Percentiles rank a stretch among this genome's conserved stretches.
These are phyloP conservation scores for Phytophthora tentaculata DNA, from an alignment of 352 stramenopile genomes.

Conservation along the genomic window DNA sequence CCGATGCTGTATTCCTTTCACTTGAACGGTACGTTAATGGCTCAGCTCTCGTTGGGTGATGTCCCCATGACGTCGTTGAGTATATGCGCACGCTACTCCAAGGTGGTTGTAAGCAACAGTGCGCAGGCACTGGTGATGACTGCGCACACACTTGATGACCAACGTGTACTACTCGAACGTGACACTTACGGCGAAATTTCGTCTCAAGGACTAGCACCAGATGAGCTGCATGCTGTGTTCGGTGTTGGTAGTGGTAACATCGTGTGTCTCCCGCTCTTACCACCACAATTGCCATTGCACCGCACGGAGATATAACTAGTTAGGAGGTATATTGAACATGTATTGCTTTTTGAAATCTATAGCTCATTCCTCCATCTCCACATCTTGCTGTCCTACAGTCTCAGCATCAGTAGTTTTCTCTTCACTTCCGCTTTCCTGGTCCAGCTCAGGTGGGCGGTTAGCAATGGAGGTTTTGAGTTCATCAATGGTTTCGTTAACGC, in stretches of 20 bases:
- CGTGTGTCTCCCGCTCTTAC: slow-evolving; percentile 57
- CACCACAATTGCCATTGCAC: slow-evolving; percentile 11
- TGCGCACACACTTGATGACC: slow-evolving; percentile 52
- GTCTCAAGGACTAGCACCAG: slow-evolving; percentile 66
- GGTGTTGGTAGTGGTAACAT: slow-evolving; percentile 63
- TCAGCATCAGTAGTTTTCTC: slow-evolving; percentile 37
- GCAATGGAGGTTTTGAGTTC: slow-evolving; percentile 64
- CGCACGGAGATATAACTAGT: slow-evolving; percentile 38
- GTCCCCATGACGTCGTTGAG: slow-evolving; percentile 56
- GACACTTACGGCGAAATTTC: slow-evolving; percentile 55
- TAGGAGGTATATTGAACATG: slow-evolving; percentile 47
- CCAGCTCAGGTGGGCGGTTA: slow-evolving; percentile 57
- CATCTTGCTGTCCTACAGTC: slow-evolving; percentile 60
- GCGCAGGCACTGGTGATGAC: slow-evolving; percentile 51
- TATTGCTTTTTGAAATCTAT: slow-evolving; percentile 62
- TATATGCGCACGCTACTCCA: slow-evolving; percentile 69
- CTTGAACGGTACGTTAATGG: slow-evolving; percentile 71
- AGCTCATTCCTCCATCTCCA: slow-evolving; percentile 83
- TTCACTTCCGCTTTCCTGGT: slow-evolving; percentile 60
- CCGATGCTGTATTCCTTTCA: slow-evolving; percentile 77
- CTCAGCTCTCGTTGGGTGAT: slow-evolving; percentile 40
- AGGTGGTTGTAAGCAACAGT: slow-evolving; percentile 73
- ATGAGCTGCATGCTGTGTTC: slow-evolving; percentile 81
- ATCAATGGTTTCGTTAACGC: slow-evolving; percentile 66
- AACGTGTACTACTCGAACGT: slow-evolving; percentile 62